Evolutionary conservation across 352 stramenopile genomes (phyloP), one percentile per base, ranked within the genome.

Genomic region (Blastocystis sp.): DNA sequence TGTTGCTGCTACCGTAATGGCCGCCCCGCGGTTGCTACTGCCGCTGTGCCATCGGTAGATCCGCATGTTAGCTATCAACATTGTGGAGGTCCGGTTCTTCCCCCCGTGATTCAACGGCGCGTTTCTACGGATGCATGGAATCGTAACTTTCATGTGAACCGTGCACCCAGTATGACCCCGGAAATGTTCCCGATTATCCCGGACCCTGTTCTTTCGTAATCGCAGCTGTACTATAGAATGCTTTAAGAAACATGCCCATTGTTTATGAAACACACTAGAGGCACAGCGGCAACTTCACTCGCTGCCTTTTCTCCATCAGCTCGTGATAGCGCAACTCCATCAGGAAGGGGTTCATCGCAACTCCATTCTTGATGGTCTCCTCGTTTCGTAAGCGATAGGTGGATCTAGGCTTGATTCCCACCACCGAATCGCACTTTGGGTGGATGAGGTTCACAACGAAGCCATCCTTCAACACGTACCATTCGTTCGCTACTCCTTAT

Each of bases 361-460:
- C 60, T 17, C 60, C 19, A 38, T 65, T 23, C 5, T 19, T 23
- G 23, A 38, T 10, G 19, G 9, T 65, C 10, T 65, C 60, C 9
- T 65, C 60, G 60, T 38, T 23, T 19, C 21, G 9, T 19, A 10
- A 38, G 9, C 60, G 9, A 23, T 65, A 65, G 5, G 21, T 38
- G 60, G 60, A 65, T 65, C 60, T 65, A 65, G 4, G 19, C 60
- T 5, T 65, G 7, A 56, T 17, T 14, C 5, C 5, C 5, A 7
- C 2, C n/a, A n/a, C 9, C 3, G 21, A 59, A 4, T 77, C 38
- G 2, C 23, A 77, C 67, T 52, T 38, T 4, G 67, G 67, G 56
- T 77, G 67, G 7, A 52, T 77, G 17, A 59, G 28, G 34, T 77
- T 38, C 11, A 77, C 45, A 4, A 43, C 67, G 52, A 77, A 77